Conservation (phyloP, 768 basidiomycete species). For the Royoungia palumana region DNA sequence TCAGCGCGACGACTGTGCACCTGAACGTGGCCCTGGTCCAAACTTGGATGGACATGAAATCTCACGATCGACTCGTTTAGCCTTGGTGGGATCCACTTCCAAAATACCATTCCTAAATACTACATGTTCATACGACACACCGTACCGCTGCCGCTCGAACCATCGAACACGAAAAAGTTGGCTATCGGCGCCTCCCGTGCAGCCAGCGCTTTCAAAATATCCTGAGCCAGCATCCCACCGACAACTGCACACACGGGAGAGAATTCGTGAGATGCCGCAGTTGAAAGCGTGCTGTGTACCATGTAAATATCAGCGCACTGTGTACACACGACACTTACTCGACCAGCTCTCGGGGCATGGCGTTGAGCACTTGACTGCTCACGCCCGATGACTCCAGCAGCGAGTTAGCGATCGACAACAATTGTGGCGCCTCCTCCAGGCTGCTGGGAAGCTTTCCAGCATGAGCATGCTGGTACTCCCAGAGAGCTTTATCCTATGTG, state of each 20-base stretch:
- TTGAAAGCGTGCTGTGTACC: constrained; percentile 56
- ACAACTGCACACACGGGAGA: constrained; percentile 92
- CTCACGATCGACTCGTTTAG: constrained; percentile 11
- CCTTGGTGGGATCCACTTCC: not conserved
- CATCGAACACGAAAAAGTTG: constrained; percentile 90
- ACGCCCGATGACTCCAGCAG: constrained; percentile 62
- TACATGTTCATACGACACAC: constrained; percentile 55
- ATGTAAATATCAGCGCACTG: constrained; percentile 6
- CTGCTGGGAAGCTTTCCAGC: constrained; percentile 55
- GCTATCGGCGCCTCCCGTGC: constrained; percentile 90
- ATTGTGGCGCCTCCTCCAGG: constrained; percentile 45
- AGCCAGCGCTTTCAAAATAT: constrained; percentile 87
- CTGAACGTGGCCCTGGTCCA: constrained; percentile 24
- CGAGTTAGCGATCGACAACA: constrained; percentile 61
- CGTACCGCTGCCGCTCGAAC: constrained; percentile 70
- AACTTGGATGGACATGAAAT: constrained; percentile 16
- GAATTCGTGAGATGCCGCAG: constrained; percentile 79
- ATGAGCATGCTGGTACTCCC: constrained; percentile 73
- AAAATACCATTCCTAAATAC: not conserved
- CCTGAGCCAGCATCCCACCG: constrained; percentile 92
- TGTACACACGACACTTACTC: constrained; percentile 41
- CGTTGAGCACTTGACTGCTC: constrained; percentile 60
- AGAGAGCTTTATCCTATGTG: constrained; percentile 54
- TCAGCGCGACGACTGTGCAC: constrained; percentile 3
- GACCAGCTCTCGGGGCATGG: constrained; percentile 56